A percentile compares a stretch with the other conserved stretches of the same genome.
Evolutionary conservation across 2,329 filamentous ascomycete species (phyloP).

Genomic region (Coniochaeta pulveracea): DNA sequence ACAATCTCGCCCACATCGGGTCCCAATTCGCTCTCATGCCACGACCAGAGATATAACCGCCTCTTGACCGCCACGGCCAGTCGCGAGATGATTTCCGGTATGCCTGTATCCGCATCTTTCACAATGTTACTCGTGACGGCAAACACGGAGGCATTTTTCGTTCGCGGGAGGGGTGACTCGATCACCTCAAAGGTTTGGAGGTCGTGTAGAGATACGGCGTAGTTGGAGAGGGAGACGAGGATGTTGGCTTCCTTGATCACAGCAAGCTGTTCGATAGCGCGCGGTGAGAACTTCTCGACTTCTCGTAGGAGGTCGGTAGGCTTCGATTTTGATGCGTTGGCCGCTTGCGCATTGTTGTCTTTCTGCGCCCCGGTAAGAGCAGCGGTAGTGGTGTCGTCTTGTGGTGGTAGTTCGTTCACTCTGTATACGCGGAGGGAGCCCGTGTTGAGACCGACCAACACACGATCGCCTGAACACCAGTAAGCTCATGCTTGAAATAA

Average conservation of each 20-base stretch:
- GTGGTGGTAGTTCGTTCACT: constrained; percentile 54
- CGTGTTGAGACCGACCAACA: constrained; percentile 85
- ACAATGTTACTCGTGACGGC: constrained; percentile 93
- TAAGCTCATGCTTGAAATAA: background rate
- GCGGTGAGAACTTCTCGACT: constrained; percentile 84
- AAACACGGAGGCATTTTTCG: constrained; percentile 81
- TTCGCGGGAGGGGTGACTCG: constrained; percentile 64
- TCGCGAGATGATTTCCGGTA: constrained; percentile 85
- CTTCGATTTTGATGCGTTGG: constrained; percentile 5
- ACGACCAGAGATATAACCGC: constrained; percentile 81
- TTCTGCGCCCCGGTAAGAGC: constrained; percentile 17
- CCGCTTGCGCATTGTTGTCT: constrained; percentile 11
- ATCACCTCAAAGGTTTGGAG: constrained; percentile 73
- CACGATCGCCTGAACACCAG: constrained; percentile 54
- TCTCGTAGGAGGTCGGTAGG: constrained; percentile 81
- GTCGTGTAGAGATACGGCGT: constrained; percentile 81
- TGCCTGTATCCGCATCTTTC: constrained; percentile 74
- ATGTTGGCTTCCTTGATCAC: constrained; percentile 92
- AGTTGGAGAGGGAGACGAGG: constrained; percentile 83
- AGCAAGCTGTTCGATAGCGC: constrained; percentile 85
- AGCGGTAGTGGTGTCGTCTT: constrained; percentile 19
- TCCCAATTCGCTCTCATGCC: constrained; percentile 86
- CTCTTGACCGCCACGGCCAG: constrained; percentile 90
- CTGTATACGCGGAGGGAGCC: constrained; percentile 85
- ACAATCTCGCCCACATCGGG: constrained; percentile 65